These are phyloP conservation scores for Aspergillus sp. DNA, from an alignment of 2,329 filamentous ascomycete species.

Conservation along the genomic window DNA sequence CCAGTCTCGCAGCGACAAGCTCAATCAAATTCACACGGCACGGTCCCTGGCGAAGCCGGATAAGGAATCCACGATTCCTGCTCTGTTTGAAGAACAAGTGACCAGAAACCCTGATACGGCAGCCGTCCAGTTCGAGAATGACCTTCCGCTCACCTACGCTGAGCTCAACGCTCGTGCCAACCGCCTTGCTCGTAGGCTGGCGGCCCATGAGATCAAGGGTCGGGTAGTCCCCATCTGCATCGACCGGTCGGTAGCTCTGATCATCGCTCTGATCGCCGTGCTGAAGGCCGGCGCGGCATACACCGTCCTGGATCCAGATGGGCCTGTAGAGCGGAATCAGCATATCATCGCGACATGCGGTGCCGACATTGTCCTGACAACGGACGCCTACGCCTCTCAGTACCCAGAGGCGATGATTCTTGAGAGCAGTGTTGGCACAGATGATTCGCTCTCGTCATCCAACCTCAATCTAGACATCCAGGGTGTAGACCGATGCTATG, in stretches of 20 bases:
- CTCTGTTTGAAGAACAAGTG: constrained; percentile 2
- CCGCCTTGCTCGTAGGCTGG: constrained; percentile 1
- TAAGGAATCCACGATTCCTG: not conserved
- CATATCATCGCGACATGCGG: not conserved
- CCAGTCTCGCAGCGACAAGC: not conserved
- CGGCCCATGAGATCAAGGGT: not conserved
- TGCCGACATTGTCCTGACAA: not conserved
- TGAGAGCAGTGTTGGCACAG: not conserved
- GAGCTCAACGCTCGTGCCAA: not conserved
- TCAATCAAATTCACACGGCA: not conserved
- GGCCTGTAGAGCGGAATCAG: constrained; percentile 3
- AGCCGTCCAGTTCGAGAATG: constrained; percentile 2
- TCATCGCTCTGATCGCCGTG: constrained; percentile 5
- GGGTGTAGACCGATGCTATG: not conserved
- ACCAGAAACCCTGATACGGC: not conserved
- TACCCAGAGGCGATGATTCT: not conserved
- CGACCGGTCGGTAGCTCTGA: constrained; percentile 1
- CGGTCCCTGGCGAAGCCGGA: not conserved
- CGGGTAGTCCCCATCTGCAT: constrained; percentile 1
- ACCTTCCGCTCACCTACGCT: not conserved
- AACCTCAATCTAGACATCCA: not conserved
- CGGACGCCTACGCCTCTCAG: not conserved
- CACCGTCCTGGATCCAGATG: constrained; percentile 7
- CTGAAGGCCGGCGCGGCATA: constrained; percentile 11
- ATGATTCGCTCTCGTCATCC: not conserved